Base-by-base conservation (phyloP, 768 basidiomycete species). In the Plicaturopsis crispa region DNA sequence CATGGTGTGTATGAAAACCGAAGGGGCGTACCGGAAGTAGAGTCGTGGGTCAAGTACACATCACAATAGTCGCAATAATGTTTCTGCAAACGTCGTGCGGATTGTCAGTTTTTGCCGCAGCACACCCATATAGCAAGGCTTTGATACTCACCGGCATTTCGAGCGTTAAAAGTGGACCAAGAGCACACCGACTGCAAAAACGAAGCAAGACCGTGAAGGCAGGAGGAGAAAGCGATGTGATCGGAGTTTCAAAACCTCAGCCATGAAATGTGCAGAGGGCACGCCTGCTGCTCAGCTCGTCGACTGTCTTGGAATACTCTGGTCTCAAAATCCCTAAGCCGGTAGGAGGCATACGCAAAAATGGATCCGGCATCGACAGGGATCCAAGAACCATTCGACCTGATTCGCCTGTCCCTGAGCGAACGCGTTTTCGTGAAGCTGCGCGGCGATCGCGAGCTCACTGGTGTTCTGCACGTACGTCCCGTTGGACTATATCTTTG, bases 371-470 rank as follows among this genome's bases (percentile, higher is more conserved):
- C 78, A 52, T 71, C 79, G 38, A 69, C 78, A 42, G 78, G 80
- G 48, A 90, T 91, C 56, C 88, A 91, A 62, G 93, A 96, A 60
- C 96, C 96, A 16, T 90, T 99, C 62, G 96, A 99, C 61, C 78
- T 98, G 52, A 94, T 99, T 55, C 78, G 93, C 45, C 75, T 98
- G 23, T 94, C 93, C 26, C 77, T 99, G 46, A 91, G 87, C 55
- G 96, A 99, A 70, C 90, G 93, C 37, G 94, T 99, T 5, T 96
- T 93, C 62, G 89, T 99, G 47, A 99, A 99, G 62, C 74, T 99
- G 45, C 69, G 96, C 49, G 96, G 96, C 14, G 94, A 98, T 56
- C 72, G 96, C 35, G 85, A 96, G 51, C 66, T 99, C 32, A 79
- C 83, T 3, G 94, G 94, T 7, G 78, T 94, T 47, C 67, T 99